Evolutionary conservation across 345 rosid genomes (phyloP), one percentile per base, ranked within the genome.

Genomic region (Xanthoceras sorbifolium): DNA sequence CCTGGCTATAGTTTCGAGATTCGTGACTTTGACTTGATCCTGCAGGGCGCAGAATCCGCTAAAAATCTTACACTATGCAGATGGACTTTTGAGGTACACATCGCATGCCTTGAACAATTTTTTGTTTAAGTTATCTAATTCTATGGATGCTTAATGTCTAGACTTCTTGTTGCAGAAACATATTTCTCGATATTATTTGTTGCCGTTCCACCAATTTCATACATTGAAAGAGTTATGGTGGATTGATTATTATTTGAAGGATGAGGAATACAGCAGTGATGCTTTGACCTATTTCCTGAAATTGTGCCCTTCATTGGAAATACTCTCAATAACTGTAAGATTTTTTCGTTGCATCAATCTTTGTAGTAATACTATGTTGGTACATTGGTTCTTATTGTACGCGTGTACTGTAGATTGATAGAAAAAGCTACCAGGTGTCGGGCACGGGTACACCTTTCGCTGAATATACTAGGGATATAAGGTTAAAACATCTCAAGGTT

Each of bases 401-500:
- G 40, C n/a, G 12, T 25, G 26, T 52, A n/a, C n/a, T n/a, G 64
- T 71, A 75, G 78, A 54, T 64, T 75, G 62, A 57, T 46, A 14
- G 42, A 10, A 38, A 62, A 28, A 28, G 42, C 55, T 42, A 73
- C 64, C 12, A 32, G 20, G 32, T 34, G 32, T 10, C 64, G 38
- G 3, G n/a, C 28, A 36, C 75, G 10, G 46, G n/a, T 6, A 40
- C n/a, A 0, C 15, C 6, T 23, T 59, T 74, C 17, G 76, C 61
- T 6, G 3, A 72, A 36, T 17, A 11, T 10, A 14, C 0, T 1
- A 8, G 22, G 2, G 1, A 23, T 23, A 38, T 9, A 32, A 36
- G 4, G 9, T 6, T 61, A 20, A 3, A 20, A 11, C 75, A 78
- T 76, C 82, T 88, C 25, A 79, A 83, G 65, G 9, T 83, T 42